Conservation (phyloP, 208 protist genomes). For the Tritrichomonas foetus region DNA sequence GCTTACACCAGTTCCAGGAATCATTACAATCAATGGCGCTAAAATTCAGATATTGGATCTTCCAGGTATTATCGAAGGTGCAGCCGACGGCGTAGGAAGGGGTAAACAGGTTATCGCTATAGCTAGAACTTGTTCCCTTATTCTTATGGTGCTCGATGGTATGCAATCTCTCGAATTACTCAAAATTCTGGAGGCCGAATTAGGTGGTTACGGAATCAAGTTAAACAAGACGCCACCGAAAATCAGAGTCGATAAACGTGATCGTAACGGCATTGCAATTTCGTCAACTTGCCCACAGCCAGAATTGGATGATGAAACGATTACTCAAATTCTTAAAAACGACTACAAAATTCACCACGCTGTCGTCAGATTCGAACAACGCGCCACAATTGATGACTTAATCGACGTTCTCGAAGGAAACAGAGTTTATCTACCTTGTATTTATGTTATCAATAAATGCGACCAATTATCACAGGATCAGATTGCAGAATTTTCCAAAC, state of each 20-base stretch:
- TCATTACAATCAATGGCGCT: slow-evolving; percentile 52
- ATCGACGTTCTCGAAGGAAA: slow-evolving; percentile 96
- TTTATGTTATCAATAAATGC: slow-evolving; percentile 59
- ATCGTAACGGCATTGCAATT: slow-evolving; percentile 72
- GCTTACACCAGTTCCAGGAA: slow-evolving; percentile 94
- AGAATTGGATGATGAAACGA: slow-evolving; percentile 43
- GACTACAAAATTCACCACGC: slow-evolving; percentile 81
- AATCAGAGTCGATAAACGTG: slow-evolving; percentile 80
- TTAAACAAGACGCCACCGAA: slow-evolving; percentile 82
- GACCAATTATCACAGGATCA: slow-evolving; percentile 30
- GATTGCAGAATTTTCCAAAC: neutral
- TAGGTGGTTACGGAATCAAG: slow-evolving; percentile 85
- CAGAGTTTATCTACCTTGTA: slow-evolving; percentile 67
- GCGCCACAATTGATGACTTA: slow-evolving; percentile 89
- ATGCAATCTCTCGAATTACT: slow-evolving; percentile 73
- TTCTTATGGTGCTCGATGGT: slow-evolving; percentile 94
- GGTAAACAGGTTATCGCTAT: slow-evolving; percentile 74
- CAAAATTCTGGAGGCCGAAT: slow-evolving; percentile 78
- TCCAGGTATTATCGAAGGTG: slow-evolving; percentile 97
- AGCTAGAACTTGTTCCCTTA: slow-evolving; percentile 84
- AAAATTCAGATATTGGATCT: slow-evolving; percentile 93
- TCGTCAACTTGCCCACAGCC: slow-evolving; percentile 34
- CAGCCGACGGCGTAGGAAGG: slow-evolving; percentile 80
- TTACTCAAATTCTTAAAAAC: slow-evolving; percentile 62
- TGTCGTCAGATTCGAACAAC: slow-evolving; percentile 83